phyloP scores from a whole-genome alignment of 106 monocot genomes.

The Chionographis japonica region DNA sequence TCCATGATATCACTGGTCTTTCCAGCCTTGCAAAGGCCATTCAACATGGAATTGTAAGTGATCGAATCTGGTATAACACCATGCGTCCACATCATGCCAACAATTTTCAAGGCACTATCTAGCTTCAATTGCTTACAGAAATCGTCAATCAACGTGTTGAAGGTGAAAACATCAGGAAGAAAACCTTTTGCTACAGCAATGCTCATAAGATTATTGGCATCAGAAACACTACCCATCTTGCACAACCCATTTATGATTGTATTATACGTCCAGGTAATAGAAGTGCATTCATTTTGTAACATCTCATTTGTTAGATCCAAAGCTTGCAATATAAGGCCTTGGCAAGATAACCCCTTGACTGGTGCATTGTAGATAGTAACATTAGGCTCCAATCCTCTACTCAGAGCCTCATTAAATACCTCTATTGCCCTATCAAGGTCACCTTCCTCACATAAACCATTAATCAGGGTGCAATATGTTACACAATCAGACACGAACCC shows the following conservation, averaged over 20 bases:
- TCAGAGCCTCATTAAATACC: too few species aligned
- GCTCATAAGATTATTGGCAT: constrained; percentile 24
- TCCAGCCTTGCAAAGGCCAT: too few species aligned
- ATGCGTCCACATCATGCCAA: constrained; percentile 38
- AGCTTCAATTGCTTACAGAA: constrained; percentile 37
- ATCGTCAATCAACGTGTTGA: constrained; percentile 35
- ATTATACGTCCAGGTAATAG: too few species aligned
- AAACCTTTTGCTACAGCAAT: constrained; percentile 21
- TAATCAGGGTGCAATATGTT: too few species aligned
- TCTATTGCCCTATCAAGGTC: too few species aligned
- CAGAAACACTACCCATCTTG: constrained; percentile 31
- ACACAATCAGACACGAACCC: too few species aligned
- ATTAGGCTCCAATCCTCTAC: constrained; percentile 21
- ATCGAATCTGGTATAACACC: constrained; percentile 32
- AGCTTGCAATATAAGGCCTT: too few species aligned
- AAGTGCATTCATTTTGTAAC: too few species aligned
- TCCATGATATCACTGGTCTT: constrained; percentile 28
- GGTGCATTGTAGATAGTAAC: too few species aligned
- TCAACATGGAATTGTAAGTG: constrained; percentile 38
- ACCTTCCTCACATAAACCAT: too few species aligned
- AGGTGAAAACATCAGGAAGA: constrained; percentile 43
- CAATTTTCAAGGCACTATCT: constrained; percentile 30
- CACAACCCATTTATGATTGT: constrained; percentile 36
- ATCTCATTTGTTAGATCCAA: too few species aligned
- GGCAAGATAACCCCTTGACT: too few species aligned